A percentile compares a stretch with the other conserved stretches of the same genome.
phyloP scores from a whole-genome alignment of 2,329 filamentous ascomycete species.

The Fusarium torulosum region DNA sequence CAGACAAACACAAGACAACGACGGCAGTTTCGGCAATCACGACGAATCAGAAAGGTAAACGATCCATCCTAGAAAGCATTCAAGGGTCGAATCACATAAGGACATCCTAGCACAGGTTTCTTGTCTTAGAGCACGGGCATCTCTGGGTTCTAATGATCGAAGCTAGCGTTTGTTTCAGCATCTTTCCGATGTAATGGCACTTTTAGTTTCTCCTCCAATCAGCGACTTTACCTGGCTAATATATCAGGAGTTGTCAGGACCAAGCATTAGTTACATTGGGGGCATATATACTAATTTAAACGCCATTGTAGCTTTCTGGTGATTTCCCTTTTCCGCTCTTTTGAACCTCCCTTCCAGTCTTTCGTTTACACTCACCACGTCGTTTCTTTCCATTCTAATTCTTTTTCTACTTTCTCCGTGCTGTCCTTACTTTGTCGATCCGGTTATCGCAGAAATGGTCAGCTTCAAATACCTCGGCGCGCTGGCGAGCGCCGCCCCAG shows the following conservation, averaged over 20 bases:
- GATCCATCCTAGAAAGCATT: background rate
- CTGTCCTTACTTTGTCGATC: slow-evolving; percentile 21
- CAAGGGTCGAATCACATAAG: too few relatives aligned
- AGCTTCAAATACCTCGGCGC: slow-evolving; percentile 46
- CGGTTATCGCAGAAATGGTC: slow-evolving; percentile 41
- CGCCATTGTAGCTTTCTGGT: background rate
- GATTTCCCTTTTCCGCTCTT: slow-evolving; percentile 1
- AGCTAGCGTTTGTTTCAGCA: slow-evolving; percentile 39
- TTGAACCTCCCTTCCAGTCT: slow-evolving; percentile 1
- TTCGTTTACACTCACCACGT: slow-evolving; percentile 5
- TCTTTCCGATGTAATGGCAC: slow-evolving; percentile 19
- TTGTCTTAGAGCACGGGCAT: slow-evolving; percentile 4
- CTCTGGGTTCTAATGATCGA: background rate
- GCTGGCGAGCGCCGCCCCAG: slow-evolving; percentile 48
- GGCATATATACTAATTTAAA: background rate
- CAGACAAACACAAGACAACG: background rate
- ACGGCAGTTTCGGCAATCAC: slow-evolving; percentile 4
- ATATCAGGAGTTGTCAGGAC: too few relatives aligned
- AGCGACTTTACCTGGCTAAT: background rate
- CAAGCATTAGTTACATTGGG: too few relatives aligned
- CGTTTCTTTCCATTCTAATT: background rate
- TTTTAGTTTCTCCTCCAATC: slow-evolving; percentile 47
- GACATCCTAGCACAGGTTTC: too few relatives aligned
- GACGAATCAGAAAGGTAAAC: background rate
- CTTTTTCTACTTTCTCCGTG: background rate